These are phyloP conservation scores for Vitis rupestris DNA, from an alignment of 164 flowering plant species.

Conservation along the genomic window DNA sequence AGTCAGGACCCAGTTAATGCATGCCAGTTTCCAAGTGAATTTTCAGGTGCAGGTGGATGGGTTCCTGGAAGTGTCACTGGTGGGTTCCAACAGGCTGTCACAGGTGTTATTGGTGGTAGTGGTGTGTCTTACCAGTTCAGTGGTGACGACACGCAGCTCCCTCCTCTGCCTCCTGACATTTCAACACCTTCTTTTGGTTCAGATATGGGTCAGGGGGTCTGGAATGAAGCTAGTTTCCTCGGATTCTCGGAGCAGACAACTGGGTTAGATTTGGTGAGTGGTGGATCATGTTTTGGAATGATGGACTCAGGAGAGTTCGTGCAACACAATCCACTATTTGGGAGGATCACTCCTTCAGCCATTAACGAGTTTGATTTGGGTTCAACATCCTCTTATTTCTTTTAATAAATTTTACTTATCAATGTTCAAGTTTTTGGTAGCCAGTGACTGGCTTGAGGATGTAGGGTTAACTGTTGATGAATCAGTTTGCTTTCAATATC, in stretches of 20 bases:
- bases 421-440: not conserved
- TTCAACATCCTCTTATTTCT: slow-evolving; percentile 28
- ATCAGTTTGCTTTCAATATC: too few relatives aligned
- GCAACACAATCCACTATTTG: slow-evolving; percentile 39
- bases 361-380: slow-evolving; percentile 34
- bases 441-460: too few relatives aligned
- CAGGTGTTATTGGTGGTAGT: not conserved
- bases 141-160: slow-evolving; percentile 24
- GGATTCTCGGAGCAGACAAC: slow-evolving; percentile 18
- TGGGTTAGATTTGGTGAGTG: slow-evolving; percentile 4
- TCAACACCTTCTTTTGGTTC: slow-evolving; percentile 13
- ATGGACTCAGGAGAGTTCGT: slow-evolving; percentile 23
- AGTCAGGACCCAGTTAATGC: slow-evolving; percentile 8
- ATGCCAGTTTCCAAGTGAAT: slow-evolving; percentile 2
- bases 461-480: too few relatives aligned
- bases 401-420: slow-evolving; percentile 11
- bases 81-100: slow-evolving; percentile 7
- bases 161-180: slow-evolving; percentile 35
- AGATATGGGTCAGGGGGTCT: slow-evolving; percentile 11
- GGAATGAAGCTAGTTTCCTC: slow-evolving; percentile 9
- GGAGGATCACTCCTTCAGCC: slow-evolving; percentile 28
- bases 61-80: not conserved
- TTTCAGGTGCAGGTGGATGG: not conserved
- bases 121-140: not conserved
- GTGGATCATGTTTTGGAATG: slow-evolving; percentile 24